Conservation (phyloP, 2,329 filamentous ascomycete genomes). For the Trichoderma afroharzianum region DNA sequence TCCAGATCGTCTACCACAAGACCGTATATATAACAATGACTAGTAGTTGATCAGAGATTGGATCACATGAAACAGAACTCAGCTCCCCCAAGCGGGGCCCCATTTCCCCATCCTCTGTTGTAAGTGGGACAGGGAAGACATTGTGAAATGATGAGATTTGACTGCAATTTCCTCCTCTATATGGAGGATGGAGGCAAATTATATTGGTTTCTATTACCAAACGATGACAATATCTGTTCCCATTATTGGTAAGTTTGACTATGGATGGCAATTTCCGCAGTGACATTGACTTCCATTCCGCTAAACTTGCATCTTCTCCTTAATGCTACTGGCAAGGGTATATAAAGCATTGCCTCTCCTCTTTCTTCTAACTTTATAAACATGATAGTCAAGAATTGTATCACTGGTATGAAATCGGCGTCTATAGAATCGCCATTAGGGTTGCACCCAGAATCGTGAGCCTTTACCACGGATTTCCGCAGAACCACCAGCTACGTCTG, state of each 20-base stretch:
- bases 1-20: neutral
- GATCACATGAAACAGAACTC: neutral
- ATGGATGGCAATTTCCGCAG: neutral
- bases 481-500: neutral
- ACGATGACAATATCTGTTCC: neutral
- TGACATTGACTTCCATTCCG: neutral
- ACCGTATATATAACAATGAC: neutral
- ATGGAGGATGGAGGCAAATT: neutral
- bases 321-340: neutral
- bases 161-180: neutral
- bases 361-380: neutral
- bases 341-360: neutral
- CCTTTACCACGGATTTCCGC: neutral
- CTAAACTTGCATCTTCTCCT: neutral
- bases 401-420: neutral
- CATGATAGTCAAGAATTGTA: fast-evolving
- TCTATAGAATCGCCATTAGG: neutral
- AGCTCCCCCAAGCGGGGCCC: neutral
- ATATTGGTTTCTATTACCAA: neutral
- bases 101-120: neutral
- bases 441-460: neutral
- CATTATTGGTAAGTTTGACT: neutral
- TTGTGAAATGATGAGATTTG: neutral
- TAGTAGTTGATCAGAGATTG: neutral
- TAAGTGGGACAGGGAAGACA: neutral